phyloP scores from a whole-genome alignment of 306 rosid species.

The Glycine soja region DNA sequence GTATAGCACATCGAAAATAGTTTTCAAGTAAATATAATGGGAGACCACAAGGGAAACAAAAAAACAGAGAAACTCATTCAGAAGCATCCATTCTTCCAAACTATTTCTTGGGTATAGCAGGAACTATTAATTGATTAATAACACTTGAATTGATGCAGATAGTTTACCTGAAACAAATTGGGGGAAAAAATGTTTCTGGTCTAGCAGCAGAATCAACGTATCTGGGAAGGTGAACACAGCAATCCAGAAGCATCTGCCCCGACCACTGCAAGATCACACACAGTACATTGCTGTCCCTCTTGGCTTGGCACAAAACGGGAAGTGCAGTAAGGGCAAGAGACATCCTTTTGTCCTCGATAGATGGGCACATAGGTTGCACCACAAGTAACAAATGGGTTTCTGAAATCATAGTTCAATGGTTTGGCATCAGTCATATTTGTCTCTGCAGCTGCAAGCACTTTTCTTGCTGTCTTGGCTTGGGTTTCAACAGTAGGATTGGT shows the following conservation, averaged over 20 bases:
- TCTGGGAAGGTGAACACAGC: slow-evolving; percentile 70
- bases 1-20: background rate
- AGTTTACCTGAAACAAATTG: background rate
- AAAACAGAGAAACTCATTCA: background rate
- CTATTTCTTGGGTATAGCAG: background rate
- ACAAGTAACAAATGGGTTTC: slow-evolving; percentile 79
- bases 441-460: slow-evolving; percentile 76
- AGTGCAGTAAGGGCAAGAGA: slow-evolving; percentile 67
- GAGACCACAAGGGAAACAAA: background rate
- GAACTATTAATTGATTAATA: background rate
- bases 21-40: background rate
- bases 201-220: slow-evolving; percentile 55
- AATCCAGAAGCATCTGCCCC: slow-evolving; percentile 84
- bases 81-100: background rate
- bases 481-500: slow-evolving; percentile 69
- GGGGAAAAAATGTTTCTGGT: background rate
- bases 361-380: slow-evolving; percentile 77
- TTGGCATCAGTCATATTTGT: slow-evolving; percentile 66
- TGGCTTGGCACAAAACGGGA: slow-evolving; percentile 75
- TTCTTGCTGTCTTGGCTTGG: slow-evolving; percentile 58
- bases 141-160: background rate
- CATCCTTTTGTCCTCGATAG: slow-evolving; percentile 76
- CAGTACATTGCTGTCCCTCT: slow-evolving; percentile 69
- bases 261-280: slow-evolving; percentile 76
- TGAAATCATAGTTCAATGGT: slow-evolving; percentile 70